phyloP scores from a whole-genome alignment of 352 stramenopile species.

The Pythium brassicae region DNA sequence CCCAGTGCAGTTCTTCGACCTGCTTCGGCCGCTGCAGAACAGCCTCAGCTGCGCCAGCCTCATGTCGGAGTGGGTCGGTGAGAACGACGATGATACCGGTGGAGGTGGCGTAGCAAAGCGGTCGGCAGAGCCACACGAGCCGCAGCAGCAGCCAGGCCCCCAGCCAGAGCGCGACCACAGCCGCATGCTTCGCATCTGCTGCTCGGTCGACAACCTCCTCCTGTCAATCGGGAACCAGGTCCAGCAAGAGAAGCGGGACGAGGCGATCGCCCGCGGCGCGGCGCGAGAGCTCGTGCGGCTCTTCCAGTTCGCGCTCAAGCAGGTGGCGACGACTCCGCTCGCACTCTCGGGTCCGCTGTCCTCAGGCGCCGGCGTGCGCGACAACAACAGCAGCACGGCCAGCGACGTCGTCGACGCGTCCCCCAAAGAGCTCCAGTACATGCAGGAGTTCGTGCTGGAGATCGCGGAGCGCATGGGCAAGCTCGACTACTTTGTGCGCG shows the following conservation, averaged over 20 bases:
- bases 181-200: conserved; percentile 59
- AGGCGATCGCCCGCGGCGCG: conserved; percentile 37
- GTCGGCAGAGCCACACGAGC: conserved; percentile 1
- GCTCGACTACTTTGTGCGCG: conserved; percentile 33
- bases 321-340: conserved; percentile 19
- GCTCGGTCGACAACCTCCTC: conserved; percentile 62
- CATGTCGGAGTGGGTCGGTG: conserved; percentile 26
- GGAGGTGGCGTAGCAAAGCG: conserved; percentile 3
- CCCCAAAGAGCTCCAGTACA: conserved; percentile 38
- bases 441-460: conserved; percentile 36
- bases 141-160: conserved; percentile 17
- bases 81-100: conserved; percentile 31
- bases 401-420: neutral
- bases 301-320: conserved; percentile 43
- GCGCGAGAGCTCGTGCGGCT: conserved; percentile 40
- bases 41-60: conserved; percentile 43
- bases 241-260: conserved; percentile 44
- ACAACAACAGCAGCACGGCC: neutral
- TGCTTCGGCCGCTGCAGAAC: conserved; percentile 49
- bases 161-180: conserved; percentile 47
- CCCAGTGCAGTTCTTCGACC: conserved; percentile 34
- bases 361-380: too few species aligned
- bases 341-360: neutral
- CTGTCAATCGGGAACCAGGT: conserved; percentile 42
- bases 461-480: conserved; percentile 32